Evolutionary conservation across 2,329 filamentous ascomycete genomes (phyloP).

Genomic region (Neofusicoccum laricinum): DNA sequence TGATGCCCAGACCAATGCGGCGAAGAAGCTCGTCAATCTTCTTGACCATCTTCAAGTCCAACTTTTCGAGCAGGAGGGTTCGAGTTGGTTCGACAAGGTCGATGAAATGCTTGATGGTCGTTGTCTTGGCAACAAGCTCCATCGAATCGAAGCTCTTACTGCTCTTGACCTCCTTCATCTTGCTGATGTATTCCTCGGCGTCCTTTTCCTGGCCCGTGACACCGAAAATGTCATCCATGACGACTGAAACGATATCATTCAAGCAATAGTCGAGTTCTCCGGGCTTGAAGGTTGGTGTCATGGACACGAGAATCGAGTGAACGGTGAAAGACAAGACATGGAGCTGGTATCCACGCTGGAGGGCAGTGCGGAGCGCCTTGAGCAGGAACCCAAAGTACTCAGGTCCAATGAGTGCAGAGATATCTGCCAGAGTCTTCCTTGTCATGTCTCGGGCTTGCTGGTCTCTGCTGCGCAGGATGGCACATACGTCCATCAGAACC

Average conservation of each 20-base stretch:
- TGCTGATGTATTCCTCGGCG: conserved; percentile 88
- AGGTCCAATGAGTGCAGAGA: conserved; percentile 76
- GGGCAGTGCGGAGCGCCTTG: conserved; percentile 79
- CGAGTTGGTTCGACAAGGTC: conserved; percentile 77
- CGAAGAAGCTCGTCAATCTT: conserved; percentile 89
- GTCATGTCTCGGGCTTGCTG: conserved; percentile 90
- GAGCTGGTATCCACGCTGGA: conserved; percentile 84
- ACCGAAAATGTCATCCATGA: conserved; percentile 98
- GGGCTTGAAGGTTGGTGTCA: conserved; percentile 68
- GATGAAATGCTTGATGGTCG: conserved; percentile 70
- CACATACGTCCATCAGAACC: conserved; percentile 86
- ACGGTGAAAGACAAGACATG: conserved; percentile 95
- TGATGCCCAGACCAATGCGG: conserved; percentile 76
- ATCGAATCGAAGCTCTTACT: conserved; percentile 98
- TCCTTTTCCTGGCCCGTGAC: conserved; percentile 93
- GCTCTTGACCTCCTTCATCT: conserved; percentile 97
- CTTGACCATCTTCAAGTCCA: conserved; percentile 76
- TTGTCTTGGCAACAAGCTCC: conserved; percentile 82
- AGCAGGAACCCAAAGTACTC: conserved; percentile 88
- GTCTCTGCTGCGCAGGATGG: conserved; percentile 85
- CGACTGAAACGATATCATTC: conserved; percentile 70
- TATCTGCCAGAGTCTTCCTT: conserved; percentile 80
- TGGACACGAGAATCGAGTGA: conserved; percentile 80
- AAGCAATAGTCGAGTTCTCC: conserved; percentile 91
- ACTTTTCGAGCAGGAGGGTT: conserved; percentile 74